Percentiles rank a stretch among this genome's conserved stretches.
Conservation (phyloP, 2,329 filamentous ascomycete genomes). For the Endoconidiophora laricicola region DNA sequence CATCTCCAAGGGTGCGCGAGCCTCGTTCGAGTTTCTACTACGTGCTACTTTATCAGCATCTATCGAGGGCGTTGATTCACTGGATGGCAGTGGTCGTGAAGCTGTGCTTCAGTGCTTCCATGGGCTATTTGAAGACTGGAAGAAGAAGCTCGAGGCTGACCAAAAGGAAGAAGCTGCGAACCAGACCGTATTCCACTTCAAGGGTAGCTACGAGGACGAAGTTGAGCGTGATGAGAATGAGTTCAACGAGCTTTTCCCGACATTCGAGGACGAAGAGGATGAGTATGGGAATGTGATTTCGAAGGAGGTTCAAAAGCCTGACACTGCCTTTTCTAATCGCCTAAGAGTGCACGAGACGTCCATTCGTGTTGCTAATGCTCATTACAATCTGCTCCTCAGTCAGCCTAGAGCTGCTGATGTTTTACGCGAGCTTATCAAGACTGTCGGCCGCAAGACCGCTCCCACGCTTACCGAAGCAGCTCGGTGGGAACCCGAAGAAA, state of each 20-base stretch:
- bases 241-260: conserved; percentile 67
- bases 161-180: conserved; percentile 58
- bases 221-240: conserved; percentile 60
- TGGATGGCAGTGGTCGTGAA: conserved; percentile 22
- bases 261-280: conserved; percentile 40
- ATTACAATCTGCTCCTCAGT: conserved; percentile 35
- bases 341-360: conserved; percentile 37
- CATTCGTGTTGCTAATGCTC: conserved; percentile 42
- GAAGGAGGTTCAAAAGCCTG: conserved; percentile 6
- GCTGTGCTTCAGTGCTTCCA: conserved; percentile 50
- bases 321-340: conserved; percentile 17
- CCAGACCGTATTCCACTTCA: conserved; percentile 67
- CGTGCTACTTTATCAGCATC: conserved; percentile 26
- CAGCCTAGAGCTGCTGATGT: conserved; percentile 24
- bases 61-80: conserved; percentile 26
- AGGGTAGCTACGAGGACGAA: conserved; percentile 58
- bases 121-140: conserved; percentile 66
- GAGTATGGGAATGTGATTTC: conserved; percentile 7
- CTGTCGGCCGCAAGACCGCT: conserved; percentile 25
- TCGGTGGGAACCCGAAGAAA: conserved; percentile 14
- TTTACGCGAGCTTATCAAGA: conserved; percentile 28
- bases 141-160: conserved; percentile 56
- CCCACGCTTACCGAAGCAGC: conserved; percentile 15
- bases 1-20: conserved; percentile 15
- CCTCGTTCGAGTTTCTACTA: conserved; percentile 32